Base-by-base conservation (phyloP, 2,329 filamentous ascomycete genomes). In the Beauveria asiatica region DNA sequence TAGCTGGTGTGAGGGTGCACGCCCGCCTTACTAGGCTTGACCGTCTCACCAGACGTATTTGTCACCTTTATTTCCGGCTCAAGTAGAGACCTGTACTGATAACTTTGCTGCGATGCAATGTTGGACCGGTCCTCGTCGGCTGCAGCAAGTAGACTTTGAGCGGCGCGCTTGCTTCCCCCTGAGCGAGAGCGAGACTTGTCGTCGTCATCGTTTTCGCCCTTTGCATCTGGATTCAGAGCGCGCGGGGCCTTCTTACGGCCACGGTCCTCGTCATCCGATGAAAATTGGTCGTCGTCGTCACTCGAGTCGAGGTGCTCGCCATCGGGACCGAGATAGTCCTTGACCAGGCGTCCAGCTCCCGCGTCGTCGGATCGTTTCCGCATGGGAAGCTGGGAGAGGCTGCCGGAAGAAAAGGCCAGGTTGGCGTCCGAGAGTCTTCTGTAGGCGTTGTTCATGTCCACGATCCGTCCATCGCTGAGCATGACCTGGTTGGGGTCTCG, bases 1-100 rank as follows among this genome's bases (percentile, higher is more conserved):
- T 92, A 97, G 70, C 87, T 94, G 11, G 90, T 96, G 57, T 85
- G 84, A 1, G 92, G 92, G 70, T 95, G 92, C 11, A 94, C 83
- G 2, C 81, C 80, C 1, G 79, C 70, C 69, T 84, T 86, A 63
- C 67, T 75, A 56, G 73, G 70, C 66, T 81, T 84, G 64, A 77
- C 75, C 65, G 81, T 84, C 60, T 88, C 84, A 17, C 85, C 85
- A 3, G 80, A 76, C 1, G 87, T 82, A 33, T 78, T 80, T 0
- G 84, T 89, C 33, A 88, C 73, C 8, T 82, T 86, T 62, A 89
- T 85, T 63, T 84, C 78, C 2, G 87, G 86, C 54, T 90, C 87
- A 17, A 90, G 76, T 2, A 89, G 74, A 7, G 87, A 89, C 39
- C 82, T 76, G 64, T 87, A 86, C 61, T 82, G 78, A 64, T 86